A percentile compares a stretch with the other conserved stretches of the same genome.
Conservation (phyloP, 2,329 filamentous ascomycete genomes). For the Cytospora mali region DNA sequence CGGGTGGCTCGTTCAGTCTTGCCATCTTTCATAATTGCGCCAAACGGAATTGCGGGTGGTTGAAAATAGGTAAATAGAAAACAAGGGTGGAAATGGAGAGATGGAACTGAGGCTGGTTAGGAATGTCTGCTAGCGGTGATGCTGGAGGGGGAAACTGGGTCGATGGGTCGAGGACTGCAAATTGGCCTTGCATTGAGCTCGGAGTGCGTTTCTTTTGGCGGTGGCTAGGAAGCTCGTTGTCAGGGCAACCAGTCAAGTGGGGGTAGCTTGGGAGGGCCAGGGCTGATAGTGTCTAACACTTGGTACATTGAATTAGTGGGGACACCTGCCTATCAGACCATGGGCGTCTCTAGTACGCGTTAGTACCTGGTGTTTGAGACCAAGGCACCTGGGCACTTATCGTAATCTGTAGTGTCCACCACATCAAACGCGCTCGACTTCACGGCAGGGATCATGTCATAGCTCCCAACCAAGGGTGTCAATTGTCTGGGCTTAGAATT, state of each 20-base stretch:
- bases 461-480: not conserved
- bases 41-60: slow-evolving; percentile 4
- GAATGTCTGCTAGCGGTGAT: slow-evolving; percentile 20
- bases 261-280: not conserved
- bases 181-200: not conserved
- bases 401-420: not conserved
- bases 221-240: not conserved
- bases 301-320: not conserved
- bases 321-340: not conserved
- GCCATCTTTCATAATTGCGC: slow-evolving; percentile 63
- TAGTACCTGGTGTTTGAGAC: not conserved
- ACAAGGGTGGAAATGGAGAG: not conserved
- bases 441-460: not conserved
- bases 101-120: slow-evolving; percentile 14
- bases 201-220: not conserved
- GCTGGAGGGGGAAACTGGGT: slow-evolving; percentile 8
- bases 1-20: slow-evolving; percentile 74
- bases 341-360: too few relatives aligned
- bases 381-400: not conserved
- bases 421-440: not conserved
- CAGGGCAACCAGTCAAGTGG: not conserved
- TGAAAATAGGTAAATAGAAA: slow-evolving; percentile 6
- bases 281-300: not conserved
- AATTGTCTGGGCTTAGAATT: not conserved
- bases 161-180: slow-evolving; percentile 5